phyloP scores from a whole-genome alignment of 148 eudicot genomes.

The Polygonum aviculare region DNA sequence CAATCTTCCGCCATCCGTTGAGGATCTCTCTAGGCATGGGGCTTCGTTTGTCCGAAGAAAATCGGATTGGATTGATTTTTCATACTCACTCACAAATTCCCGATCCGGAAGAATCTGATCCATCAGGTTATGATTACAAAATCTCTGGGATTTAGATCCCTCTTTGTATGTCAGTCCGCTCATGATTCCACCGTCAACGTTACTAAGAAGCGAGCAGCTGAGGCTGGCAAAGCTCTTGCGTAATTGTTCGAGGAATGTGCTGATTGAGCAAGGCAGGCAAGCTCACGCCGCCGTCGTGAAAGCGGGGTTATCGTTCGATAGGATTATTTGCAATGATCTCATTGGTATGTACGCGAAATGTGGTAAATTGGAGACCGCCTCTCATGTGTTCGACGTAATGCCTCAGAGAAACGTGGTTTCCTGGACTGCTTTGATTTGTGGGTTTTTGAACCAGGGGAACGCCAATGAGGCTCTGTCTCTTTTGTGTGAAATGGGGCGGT shows the following conservation, averaged over 20 bases:
- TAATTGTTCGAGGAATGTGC: constrained; percentile 22
- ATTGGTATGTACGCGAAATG: constrained; percentile 42
- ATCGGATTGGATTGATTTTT: too few species aligned
- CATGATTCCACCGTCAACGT: constrained; percentile 20
- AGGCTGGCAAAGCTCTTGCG: constrained; percentile 32
- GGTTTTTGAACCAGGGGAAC: constrained; percentile 39
- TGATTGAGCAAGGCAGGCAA: constrained; percentile 29
- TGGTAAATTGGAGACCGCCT: constrained; percentile 24
- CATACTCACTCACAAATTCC: too few species aligned
- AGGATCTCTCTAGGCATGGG: too few species aligned
- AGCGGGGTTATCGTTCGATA: constrained; percentile 27
- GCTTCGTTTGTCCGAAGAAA: too few species aligned
- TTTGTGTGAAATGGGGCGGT: constrained; percentile 36
- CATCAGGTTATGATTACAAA: background rate
- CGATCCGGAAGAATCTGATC: too few species aligned
- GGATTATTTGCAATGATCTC: constrained; percentile 38
- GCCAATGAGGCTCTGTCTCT: constrained; percentile 30
- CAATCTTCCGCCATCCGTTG: too few species aligned
- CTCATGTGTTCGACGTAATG: constrained; percentile 49
- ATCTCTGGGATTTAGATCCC: background rate
- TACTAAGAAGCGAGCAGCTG: constrained; percentile 29
- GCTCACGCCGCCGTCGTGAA: constrained; percentile 28
- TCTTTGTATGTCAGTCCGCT: background rate
- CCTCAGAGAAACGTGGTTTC: constrained; percentile 47
- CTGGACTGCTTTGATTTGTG: constrained; percentile 49